phyloP scores from a whole-genome alignment of 768 basidiomycete species.

The Cystofilobasidium ferigula region DNA sequence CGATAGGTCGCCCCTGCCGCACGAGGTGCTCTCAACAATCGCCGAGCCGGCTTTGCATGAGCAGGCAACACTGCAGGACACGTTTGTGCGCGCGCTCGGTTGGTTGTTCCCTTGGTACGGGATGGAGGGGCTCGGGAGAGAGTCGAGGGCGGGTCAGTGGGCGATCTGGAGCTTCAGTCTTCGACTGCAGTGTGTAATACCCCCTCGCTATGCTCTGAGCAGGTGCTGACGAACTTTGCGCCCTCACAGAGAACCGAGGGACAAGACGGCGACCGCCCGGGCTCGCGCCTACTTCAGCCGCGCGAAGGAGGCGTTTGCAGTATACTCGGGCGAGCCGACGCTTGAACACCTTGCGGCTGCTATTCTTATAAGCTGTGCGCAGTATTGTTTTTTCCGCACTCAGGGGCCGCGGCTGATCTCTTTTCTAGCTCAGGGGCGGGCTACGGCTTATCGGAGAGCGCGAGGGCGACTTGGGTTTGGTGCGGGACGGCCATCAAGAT shows the following conservation, averaged over 20 bases:
- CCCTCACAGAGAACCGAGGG: not conserved
- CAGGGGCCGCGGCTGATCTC: too few relatives aligned
- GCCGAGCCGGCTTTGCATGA: not conserved
- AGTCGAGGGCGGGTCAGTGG: not conserved
- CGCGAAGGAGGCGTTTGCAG: not conserved
- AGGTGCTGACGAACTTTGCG: not conserved
- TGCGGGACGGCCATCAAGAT: not conserved
- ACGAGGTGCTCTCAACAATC: not conserved
- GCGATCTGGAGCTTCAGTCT: not conserved
- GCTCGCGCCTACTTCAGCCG: not conserved
- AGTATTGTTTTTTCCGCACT: not conserved
- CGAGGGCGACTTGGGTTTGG: not conserved
- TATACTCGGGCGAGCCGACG: not conserved
- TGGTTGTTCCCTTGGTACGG: constrained; percentile 6
- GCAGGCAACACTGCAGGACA: not conserved
- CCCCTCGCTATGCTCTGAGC: not conserved
- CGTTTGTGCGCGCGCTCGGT: not conserved
- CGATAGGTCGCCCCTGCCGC: not conserved
- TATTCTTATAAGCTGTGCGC: not conserved
- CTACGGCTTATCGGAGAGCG: not conserved
- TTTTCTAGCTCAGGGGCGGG: not conserved
- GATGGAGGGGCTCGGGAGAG: not conserved
- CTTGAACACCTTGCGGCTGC: not conserved
- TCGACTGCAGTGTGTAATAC: not conserved
- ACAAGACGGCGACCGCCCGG: not conserved